phyloP scores from a whole-genome alignment of 805 yeast genomes.

The Citeromyces matritensis region DNA sequence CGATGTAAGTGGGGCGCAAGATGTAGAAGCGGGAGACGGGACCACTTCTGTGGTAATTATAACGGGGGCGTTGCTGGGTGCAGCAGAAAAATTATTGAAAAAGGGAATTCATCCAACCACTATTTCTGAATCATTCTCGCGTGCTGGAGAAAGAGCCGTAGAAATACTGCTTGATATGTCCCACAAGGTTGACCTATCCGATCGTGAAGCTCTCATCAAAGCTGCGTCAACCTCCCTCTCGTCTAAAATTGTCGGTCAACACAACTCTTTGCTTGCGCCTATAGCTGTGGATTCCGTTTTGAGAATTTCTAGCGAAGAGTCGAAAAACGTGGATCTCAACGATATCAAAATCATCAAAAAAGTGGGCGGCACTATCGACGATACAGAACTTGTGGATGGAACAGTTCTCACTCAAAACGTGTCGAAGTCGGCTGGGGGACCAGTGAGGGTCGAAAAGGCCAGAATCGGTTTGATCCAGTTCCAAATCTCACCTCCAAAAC shows the following conservation, averaged over 20 bases:
- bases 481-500: conserved; percentile 93
- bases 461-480: conserved; percentile 80
- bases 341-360: conserved; percentile 86
- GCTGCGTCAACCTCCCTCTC: conserved; percentile 93
- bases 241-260: conserved; percentile 92
- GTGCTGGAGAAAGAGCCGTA: conserved; percentile 73
- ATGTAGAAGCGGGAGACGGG: conserved; percentile 99
- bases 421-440: conserved; percentile 87
- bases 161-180: conserved; percentile 79
- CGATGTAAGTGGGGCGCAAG: conserved; percentile 95
- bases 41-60: conserved; percentile 94
- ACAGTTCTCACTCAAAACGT: conserved; percentile 87
- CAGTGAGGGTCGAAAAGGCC: conserved; percentile 89
- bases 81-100: conserved; percentile 80
- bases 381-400: conserved; percentile 85
- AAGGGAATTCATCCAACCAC: conserved; percentile 94
- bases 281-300: conserved; percentile 89
- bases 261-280: conserved; percentile 75
- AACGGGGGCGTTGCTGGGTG: conserved; percentile 88
- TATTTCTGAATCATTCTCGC: conserved; percentile 85
- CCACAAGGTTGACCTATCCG: conserved; percentile 59
- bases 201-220: conserved; percentile 69
- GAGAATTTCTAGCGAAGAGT: conserved; percentile 40
- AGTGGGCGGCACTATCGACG: conserved; percentile 96
- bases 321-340: conserved; percentile 66